A percentile compares a stretch with the other conserved stretches of the same genome.
Conservation (phyloP, 306 rosid genomes). For the Begonia fuchsioides region DNA sequence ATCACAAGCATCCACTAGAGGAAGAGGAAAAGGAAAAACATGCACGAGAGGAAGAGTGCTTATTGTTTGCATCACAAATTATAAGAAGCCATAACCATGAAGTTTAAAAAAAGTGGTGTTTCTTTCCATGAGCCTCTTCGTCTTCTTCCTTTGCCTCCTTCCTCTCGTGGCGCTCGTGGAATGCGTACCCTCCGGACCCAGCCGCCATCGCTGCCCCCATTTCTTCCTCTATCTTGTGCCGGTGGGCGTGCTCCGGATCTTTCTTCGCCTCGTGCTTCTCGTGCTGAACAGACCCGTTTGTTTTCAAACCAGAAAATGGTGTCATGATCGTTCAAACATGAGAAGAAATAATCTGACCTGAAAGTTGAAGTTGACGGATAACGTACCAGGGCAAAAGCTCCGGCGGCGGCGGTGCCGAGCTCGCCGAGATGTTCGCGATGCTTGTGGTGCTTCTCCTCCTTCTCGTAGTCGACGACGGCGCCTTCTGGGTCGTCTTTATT, state of each 20-base stretch:
- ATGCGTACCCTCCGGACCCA: slow-evolving; percentile 52
- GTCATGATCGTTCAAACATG: no score
- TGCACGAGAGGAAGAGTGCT: no score
- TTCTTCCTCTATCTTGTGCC: slow-evolving; percentile 74
- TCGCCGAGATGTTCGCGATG: slow-evolving; percentile 39
- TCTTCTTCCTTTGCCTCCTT: slow-evolving; percentile 47
- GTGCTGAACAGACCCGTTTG: slow-evolving; percentile 15
- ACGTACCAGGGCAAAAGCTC: slow-evolving; percentile 57
- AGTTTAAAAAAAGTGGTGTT: slow-evolving; percentile 37
- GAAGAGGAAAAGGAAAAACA: no score
- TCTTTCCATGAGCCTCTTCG: slow-evolving; percentile 52
- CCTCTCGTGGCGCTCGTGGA: slow-evolving; percentile 72
- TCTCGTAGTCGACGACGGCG: slow-evolving; percentile 27
- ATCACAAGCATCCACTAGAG: no score
- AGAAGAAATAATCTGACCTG: no score
- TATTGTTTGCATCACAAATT: no score
- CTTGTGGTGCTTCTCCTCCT: slow-evolving; percentile 72
- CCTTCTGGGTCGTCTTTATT: slow-evolving; percentile 33
- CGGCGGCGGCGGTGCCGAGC: slow-evolving; percentile 33
- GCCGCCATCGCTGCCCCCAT: slow-evolving; percentile 43
- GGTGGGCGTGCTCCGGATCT: slow-evolving; percentile 52
- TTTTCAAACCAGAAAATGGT: neutral
- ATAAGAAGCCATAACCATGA: no score
- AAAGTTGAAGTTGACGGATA: no score
- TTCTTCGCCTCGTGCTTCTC: slow-evolving; percentile 54